These are phyloP conservation scores for Talaromyces sp. DNA, from an alignment of 2,329 filamentous ascomycete species.

Conservation along the genomic window DNA sequence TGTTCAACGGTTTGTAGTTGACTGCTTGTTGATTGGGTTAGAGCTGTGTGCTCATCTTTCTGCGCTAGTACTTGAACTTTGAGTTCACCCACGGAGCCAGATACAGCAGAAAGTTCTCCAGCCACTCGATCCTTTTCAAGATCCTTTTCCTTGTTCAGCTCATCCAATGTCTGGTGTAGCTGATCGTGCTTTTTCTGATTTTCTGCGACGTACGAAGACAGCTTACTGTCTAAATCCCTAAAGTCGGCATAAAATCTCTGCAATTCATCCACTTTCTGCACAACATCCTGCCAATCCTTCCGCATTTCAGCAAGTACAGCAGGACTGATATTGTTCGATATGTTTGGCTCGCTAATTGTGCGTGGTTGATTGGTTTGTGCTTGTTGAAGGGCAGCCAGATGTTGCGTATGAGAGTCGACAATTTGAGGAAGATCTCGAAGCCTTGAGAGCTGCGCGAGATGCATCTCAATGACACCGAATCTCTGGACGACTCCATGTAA, in stretches of 20 bases:
- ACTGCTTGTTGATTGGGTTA: neutral
- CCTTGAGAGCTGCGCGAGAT: conserved; percentile 17
- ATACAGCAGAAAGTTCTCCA: neutral
- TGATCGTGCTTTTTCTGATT: conserved; percentile 2
- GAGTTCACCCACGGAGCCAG: neutral
- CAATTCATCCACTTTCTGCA: neutral
- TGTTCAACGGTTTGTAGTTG: neutral
- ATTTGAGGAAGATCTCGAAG: conserved; percentile 1
- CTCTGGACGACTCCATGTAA: conserved; percentile 24
- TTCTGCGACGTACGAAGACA: conserved; percentile 13
- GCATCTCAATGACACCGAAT: conserved; percentile 21
- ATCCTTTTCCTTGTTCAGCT: conserved; percentile 20
- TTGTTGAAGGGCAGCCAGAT: neutral
- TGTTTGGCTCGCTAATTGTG: neutral
- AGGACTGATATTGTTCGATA: neutral
- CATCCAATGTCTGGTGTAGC: conserved; percentile 13
- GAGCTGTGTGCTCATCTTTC: neutral
- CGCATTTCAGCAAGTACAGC: neutral
- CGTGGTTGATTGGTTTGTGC: neutral
- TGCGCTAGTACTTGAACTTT: neutral
- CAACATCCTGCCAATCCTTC: neutral
- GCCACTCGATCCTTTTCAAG: conserved; percentile 20
- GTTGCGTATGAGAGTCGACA: conserved; percentile 7
- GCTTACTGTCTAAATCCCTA: neutral
- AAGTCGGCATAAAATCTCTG: conserved; percentile 1